Evolutionary conservation across 2,329 filamentous ascomycete species (phyloP).

Genomic region (Dendryphion nanum): DNA sequence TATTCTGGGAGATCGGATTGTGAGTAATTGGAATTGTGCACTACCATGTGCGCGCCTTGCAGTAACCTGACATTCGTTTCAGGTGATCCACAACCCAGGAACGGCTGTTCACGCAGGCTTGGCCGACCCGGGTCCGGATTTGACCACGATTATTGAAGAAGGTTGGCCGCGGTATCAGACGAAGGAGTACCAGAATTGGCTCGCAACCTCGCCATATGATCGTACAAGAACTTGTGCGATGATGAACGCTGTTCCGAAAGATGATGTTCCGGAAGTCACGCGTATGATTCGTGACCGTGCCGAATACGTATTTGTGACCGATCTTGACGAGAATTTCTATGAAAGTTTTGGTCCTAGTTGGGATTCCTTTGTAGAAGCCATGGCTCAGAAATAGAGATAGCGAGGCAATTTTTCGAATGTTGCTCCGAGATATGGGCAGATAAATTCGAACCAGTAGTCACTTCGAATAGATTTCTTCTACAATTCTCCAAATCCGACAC

Average conservation of each 20-base stretch:
- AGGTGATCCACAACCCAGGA: constrained; percentile 33
- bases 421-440: neutral
- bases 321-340: constrained; percentile 17
- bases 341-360: constrained; percentile 21
- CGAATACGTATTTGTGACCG: constrained; percentile 28
- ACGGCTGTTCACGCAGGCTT: constrained; percentile 21
- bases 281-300: constrained; percentile 13
- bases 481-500: constrained; percentile 24
- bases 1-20: constrained; percentile 6
- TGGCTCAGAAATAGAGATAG: constrained; percentile 7
- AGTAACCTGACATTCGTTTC: neutral
- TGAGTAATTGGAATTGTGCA: constrained; percentile 1
- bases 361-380: constrained; percentile 17
- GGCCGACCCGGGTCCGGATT: constrained; percentile 21
- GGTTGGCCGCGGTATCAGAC: constrained; percentile 16
- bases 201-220: constrained; percentile 20
- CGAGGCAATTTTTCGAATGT: neutral
- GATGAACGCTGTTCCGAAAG: constrained; percentile 22
- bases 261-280: constrained; percentile 12
- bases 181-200: constrained; percentile 23
- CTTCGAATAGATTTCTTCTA: constrained; percentile 9
- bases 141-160: constrained; percentile 26
- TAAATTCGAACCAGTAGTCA: neutral
- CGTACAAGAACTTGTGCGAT: constrained; percentile 22
- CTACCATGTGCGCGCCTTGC: neutral